Conservation (phyloP, 2,329 filamentous ascomycete genomes). For the Dactylellina parvicollis region DNA sequence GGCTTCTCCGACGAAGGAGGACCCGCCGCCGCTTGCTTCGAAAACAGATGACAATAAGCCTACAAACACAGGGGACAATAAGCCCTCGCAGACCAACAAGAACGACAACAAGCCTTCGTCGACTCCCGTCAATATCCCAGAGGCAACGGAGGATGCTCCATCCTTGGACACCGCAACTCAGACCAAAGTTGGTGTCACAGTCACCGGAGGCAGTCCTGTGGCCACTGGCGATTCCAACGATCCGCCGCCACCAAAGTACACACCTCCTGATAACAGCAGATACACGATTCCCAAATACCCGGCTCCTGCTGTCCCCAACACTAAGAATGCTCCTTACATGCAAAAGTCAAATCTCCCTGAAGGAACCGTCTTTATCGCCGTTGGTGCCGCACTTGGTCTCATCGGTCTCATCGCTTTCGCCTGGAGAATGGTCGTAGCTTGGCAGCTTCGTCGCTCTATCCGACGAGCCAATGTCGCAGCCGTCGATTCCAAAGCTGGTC, state of each 20-base stretch:
- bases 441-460: conserved; percentile 90
- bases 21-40: not conserved
- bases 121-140: not conserved
- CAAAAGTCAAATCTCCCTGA: conserved; percentile 84
- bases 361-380: conserved; percentile 94
- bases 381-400: conserved; percentile 86
- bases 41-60: conserved; percentile 7
- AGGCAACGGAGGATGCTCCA: conserved; percentile 26
- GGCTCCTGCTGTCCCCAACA: conserved; percentile 72
- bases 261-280: conserved; percentile 43
- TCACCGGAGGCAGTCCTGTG: not conserved
- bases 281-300: conserved; percentile 43
- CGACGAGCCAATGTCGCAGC: conserved; percentile 70
- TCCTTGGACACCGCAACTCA: not conserved
- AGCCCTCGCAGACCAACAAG: not conserved
- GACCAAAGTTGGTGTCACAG: not conserved
- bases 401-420: conserved; percentile 82
- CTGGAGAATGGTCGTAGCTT: conserved; percentile 88
- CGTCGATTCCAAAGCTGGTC: conserved; percentile 73
- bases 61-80: not conserved
- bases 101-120: conserved; percentile 3
- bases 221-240: conserved; percentile 4
- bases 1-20: not conserved
- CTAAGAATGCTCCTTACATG: conserved; percentile 88
- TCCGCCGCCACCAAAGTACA: conserved; percentile 48